These are phyloP conservation scores for Pilobolus umbonatus DNA, from an alignment of 192 early-diverging fungal genomes.

Conservation along the genomic window DNA sequence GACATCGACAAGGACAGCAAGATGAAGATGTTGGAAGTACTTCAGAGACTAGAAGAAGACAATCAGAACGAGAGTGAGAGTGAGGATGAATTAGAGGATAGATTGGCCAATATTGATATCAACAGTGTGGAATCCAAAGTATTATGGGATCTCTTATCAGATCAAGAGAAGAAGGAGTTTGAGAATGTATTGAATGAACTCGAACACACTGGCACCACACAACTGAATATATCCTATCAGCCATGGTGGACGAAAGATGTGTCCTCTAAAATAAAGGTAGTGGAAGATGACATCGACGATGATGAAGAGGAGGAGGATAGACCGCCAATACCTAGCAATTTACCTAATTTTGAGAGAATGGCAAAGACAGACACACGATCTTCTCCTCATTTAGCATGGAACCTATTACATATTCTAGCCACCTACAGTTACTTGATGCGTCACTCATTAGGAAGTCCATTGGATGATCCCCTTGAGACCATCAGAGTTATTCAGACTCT, in stretches of 20 bases:
- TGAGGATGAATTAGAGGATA: slow-evolving; percentile 35
- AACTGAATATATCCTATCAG: not conserved
- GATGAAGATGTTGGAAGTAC: slow-evolving; percentile 44
- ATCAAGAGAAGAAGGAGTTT: slow-evolving; percentile 46
- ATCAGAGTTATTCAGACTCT: not conserved
- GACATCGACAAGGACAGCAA: slow-evolving; percentile 38
- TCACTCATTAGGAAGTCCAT: slow-evolving; percentile 10
- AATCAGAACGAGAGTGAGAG: slow-evolving; percentile 36
- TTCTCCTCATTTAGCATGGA: not conserved
- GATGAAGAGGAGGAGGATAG: not conserved
- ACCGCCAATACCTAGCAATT: not conserved
- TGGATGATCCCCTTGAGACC: slow-evolving; percentile 11
- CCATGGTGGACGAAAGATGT: slow-evolving; percentile 10
- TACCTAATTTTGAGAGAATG: slow-evolving; percentile 9
- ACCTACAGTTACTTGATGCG: slow-evolving; percentile 23
- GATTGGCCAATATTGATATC: slow-evolving; percentile 44
- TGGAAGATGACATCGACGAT: not conserved
- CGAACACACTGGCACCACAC: not conserved
- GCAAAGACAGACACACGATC: not conserved
- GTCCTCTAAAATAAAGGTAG: too few relatives aligned
- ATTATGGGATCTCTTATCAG: slow-evolving; percentile 45
- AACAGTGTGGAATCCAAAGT: slow-evolving; percentile 38
- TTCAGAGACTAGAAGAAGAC: slow-evolving; percentile 42
- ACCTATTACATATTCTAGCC: slow-evolving; percentile 10
- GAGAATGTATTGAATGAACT: slow-evolving; percentile 34